A percentile compares a stretch with the other conserved stretches of the same genome.
Conservation (phyloP, 257 asterid species). For the Cordia subcordata region DNA sequence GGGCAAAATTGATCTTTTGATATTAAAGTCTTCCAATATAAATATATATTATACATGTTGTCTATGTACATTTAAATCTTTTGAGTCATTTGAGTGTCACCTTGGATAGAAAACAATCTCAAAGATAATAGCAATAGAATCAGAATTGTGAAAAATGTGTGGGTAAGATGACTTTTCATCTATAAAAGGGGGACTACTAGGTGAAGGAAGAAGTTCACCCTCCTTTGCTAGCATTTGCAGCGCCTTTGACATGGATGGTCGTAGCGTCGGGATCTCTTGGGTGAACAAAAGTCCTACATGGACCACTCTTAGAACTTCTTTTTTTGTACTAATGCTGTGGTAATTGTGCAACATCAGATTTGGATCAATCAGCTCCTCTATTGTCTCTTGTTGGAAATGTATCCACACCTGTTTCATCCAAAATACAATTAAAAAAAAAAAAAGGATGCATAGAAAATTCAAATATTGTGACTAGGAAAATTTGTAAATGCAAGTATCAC, state of each 20-base stretch:
- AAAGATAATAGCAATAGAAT: slow-evolving; percentile 53
- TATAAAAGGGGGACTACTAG: slow-evolving; percentile 65
- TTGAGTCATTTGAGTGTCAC: slow-evolving; percentile 14
- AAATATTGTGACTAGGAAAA: too few species aligned
- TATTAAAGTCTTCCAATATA: too few species aligned
- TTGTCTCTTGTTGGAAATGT: slow-evolving; percentile 50
- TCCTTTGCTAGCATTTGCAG: slow-evolving; percentile 54
- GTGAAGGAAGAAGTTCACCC: slow-evolving; percentile 55
- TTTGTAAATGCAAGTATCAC: too few species aligned
- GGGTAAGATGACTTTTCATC: slow-evolving; percentile 17
- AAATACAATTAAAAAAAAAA: not conserved
- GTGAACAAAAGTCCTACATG: slow-evolving; percentile 71
- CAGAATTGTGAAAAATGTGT: not conserved
- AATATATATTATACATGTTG: too few species aligned
- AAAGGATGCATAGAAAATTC: too few species aligned
- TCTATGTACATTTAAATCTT: too few species aligned
- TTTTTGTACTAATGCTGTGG: slow-evolving; percentile 25
- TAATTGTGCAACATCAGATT: slow-evolving; percentile 45
- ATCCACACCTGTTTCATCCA: slow-evolving; percentile 44
- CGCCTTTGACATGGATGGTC: slow-evolving; percentile 70
- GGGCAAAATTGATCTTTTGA: too few species aligned
- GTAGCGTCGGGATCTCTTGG: slow-evolving; percentile 48
- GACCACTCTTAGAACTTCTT: slow-evolving; percentile 44
- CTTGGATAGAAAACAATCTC: slow-evolving; percentile 60
- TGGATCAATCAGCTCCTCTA: slow-evolving; percentile 56